These are phyloP conservation scores for Candida chauliodis DNA, from an alignment of 805 yeast genomes.

Conservation along the genomic window DNA sequence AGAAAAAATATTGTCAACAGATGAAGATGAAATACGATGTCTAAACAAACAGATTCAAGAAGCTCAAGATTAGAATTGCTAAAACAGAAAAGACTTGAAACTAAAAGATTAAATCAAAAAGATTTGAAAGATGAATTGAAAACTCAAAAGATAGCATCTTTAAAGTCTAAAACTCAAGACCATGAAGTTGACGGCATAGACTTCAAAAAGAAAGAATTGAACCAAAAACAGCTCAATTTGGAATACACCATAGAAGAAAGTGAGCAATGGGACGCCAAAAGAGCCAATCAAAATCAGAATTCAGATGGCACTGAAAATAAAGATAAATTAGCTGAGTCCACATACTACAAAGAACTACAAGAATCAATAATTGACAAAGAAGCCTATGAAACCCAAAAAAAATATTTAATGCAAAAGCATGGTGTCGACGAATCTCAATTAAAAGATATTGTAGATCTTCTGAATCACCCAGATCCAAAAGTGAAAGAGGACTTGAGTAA, in stretches of 20 bases:
- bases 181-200: constrained; percentile 31
- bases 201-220: constrained; percentile 34
- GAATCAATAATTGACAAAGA: constrained; percentile 35
- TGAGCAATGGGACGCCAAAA: constrained; percentile 55
- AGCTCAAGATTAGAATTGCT: constrained; percentile 14
- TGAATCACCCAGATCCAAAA: constrained; percentile 32
- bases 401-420: constrained; percentile 19
- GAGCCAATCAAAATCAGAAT: constrained; percentile 16
- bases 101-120: constrained; percentile 15
- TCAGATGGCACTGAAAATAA: constrained; percentile 46
- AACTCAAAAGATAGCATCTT: constrained; percentile 13
- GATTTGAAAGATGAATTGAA: constrained; percentile 16
- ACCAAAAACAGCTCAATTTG: constrained; percentile 6
- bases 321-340: constrained; percentile 53
- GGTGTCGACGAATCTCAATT: constrained; percentile 15
- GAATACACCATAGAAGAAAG: constrained; percentile 55
- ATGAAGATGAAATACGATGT: too few species aligned
- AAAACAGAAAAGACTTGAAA: constrained; percentile 16
- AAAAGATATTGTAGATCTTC: constrained; percentile 18
- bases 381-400: constrained; percentile 39
- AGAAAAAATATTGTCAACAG: too few species aligned
- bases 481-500: constrained; percentile 28
- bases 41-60: too few species aligned
- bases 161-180: constrained; percentile 11
- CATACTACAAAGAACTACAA: constrained; percentile 53